Base-by-base conservation (phyloP, 228 moss, liverwort and hornwort species). In the Sphagnum fallax region DNA sequence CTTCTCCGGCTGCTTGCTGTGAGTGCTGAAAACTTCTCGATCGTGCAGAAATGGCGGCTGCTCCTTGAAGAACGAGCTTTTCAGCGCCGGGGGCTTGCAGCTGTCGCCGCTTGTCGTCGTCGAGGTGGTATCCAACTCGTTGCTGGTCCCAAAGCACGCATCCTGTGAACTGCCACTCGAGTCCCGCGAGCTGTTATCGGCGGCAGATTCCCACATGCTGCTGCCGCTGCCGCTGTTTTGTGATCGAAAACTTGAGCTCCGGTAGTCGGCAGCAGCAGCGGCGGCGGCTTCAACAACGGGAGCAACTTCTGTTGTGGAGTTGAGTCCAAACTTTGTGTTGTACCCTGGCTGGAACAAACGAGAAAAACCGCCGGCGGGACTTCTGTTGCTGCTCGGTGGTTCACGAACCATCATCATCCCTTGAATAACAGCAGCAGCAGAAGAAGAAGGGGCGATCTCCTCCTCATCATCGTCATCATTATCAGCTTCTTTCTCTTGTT, bases 161-260 rank as follows among this genome's bases (percentile, higher is more conserved):
- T 86, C 86, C 75, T 86, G 82, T 47, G 86, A 86, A 74, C 86
- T 86, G 14, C 86, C 86, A 16, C 68, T 86, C 3, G 86, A 86
- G 69, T 86, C 86, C 4, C 86, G 79, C 5, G 86, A 86, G 75
- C 79, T 79, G 51, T 75, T 79, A 69, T 75, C 75, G 62, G 75
- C 60, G 32, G 73, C 86, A 4, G 82, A 80, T 2, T 32, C 32
- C 32, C 32, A 32, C 32, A 32, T 32, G 32, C 32, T 32, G 32
- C 32, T 32, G 32, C 5, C 77, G 77, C 75, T 82, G 82, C 6
- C 82, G 81, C 76, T 84, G 81, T 4, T 81, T 84, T 10, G 84
- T 75, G 32, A 76, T 74, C 53, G 74, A 76, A 10, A 75, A 68
- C 69, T 75, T 84, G n/a, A 76, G 68, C 49, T 82, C 73, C 4